Base-by-base conservation (phyloP, 2,329 filamentous ascomycete species). In the Thelonectria blattea region DNA sequence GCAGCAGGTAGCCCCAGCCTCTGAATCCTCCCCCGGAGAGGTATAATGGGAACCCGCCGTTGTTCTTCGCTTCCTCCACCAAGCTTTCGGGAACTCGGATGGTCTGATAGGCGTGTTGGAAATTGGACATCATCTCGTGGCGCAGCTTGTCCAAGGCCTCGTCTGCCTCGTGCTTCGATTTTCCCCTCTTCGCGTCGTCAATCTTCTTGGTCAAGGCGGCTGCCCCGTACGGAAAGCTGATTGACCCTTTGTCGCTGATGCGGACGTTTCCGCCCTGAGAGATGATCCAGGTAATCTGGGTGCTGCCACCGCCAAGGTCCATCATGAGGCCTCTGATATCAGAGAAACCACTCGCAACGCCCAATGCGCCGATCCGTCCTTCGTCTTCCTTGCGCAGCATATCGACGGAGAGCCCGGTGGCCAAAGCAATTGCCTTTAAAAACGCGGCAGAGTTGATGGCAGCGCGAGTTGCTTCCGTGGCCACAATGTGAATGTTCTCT, bases 301-400 rank as follows among this genome's bases (percentile, higher is more conserved):
- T 88, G 67, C 85, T 89, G 3, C 88, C 88, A n/a, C 88, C 88
- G 14, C 89, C 89, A 2, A 91, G 77, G 75, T 91, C 89, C 88
- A 91, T 90, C 17, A 90, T 86, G 22, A 91, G 73, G 0, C 89
- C 89, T 49, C 81, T 80, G 15, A 90, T 82, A 30, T 76, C 74
- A 2, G 79, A 79, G 62, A 89, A 84, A 30, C 85, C 87, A 68
- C 86, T 90, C 2, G 87, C 88, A n/a, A 91, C 83, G 0, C 89
- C 89, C 68, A 88, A 73, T 0, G 88, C 88, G 0, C 89, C 89
- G 10, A 90, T 79, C 41, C 82, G 77, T 0, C 88, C 89, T 70
- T 91, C 89, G 20, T 87, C 85, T 65, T 88, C 86, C 68, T 90
- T 91, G 0, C 82, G 78, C 5, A 91, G 75, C 68, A 91, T 75